Evolutionary conservation across 768 basidiomycete genomes (phyloP), one percentile per base, ranked within the genome.

Genomic region (Leccinum rimulosum): DNA sequence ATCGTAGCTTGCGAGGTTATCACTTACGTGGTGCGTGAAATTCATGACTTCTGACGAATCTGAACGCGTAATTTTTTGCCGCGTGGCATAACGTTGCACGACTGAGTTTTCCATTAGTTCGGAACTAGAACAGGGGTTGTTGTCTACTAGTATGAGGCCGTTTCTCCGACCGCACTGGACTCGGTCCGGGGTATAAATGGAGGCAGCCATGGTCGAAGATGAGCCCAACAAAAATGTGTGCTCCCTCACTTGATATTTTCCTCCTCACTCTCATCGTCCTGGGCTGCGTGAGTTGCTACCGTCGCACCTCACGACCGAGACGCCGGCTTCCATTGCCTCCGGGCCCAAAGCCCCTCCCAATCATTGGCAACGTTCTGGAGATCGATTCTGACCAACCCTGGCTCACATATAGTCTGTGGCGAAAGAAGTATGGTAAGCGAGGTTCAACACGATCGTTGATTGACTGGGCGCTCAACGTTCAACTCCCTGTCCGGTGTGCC

Each of bases 331-430:
- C 64, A 3, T 38, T 69, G n/a, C 68, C 69, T 1, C 68, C 68
- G 0, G 69, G 69, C 33, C 68, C 68, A 48, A 52, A 36, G 51
- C 51, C 69, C 15, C 55, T 69, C 35, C 68, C 69, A 1, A 36
- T 69, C 1, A 56, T 69, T n/a, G 68, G 68, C 27, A 69, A 69
- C 48, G 11, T 69, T 35, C 33, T 71, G 11, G 67, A 71, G 8
- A 64, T 69, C 36, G 53, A 69, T 43, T 50, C 64, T 1, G 33
- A 64, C 27, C 57, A 62, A 30, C 69, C 69, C 8, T 69, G 67
- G 67, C 62, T 69, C 48, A 71, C 70, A 17, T 71, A 71, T 19
- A 61, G 71, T 35, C n/a, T 17, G 17, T 71, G 70, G 70, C 59
- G 62, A 52, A 68, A 64, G 48, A 70, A 59, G 61, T 73, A 73